Percentiles rank a stretch among this genome's conserved stretches.
Conservation (phyloP, 345 rosid species). For the Salix dunnii region DNA sequence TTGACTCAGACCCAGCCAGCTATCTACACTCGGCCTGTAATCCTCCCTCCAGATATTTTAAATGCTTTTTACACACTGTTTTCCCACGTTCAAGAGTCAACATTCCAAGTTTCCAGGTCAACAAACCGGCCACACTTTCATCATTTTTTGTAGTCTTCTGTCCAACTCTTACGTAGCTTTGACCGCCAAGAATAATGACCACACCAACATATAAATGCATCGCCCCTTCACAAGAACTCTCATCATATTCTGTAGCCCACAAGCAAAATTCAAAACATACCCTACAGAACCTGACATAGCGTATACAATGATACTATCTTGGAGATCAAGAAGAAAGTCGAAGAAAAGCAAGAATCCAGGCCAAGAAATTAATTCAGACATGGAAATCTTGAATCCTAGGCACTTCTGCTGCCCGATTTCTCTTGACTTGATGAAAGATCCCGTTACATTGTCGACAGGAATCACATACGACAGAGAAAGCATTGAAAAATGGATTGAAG, state of each 20-base stretch:
- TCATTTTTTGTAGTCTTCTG: not conserved
- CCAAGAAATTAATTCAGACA: not conserved
- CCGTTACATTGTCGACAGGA: slow-evolving; percentile 36
- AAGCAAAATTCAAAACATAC: not conserved
- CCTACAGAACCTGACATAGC: no score
- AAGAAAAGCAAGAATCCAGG: not conserved
- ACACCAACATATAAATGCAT: not conserved
- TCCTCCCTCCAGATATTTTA: not conserved
- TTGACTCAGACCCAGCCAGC: not conserved
- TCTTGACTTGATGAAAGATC: slow-evolving; percentile 41
- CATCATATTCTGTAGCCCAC: not conserved
- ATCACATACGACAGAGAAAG: slow-evolving; percentile 41
- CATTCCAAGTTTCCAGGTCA: not conserved
- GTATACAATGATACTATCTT: not conserved
- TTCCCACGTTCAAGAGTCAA: slow-evolving; percentile 25
- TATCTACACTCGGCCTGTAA: not conserved
- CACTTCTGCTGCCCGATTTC: slow-evolving; percentile 45
- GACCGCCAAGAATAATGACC: not conserved
- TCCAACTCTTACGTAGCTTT: not conserved
- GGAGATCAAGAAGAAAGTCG: slow-evolving; percentile 4
- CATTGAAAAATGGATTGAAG: slow-evolving; percentile 41
- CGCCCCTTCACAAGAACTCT: not conserved
- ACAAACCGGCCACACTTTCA: not conserved
- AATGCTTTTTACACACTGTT: not conserved
- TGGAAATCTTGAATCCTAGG: slow-evolving; percentile 26